A percentile compares a stretch with the other conserved stretches of the same genome.
Evolutionary conservation across 202 grass and related monocot genomes (phyloP).

Genomic region (Musa balbisiana): DNA sequence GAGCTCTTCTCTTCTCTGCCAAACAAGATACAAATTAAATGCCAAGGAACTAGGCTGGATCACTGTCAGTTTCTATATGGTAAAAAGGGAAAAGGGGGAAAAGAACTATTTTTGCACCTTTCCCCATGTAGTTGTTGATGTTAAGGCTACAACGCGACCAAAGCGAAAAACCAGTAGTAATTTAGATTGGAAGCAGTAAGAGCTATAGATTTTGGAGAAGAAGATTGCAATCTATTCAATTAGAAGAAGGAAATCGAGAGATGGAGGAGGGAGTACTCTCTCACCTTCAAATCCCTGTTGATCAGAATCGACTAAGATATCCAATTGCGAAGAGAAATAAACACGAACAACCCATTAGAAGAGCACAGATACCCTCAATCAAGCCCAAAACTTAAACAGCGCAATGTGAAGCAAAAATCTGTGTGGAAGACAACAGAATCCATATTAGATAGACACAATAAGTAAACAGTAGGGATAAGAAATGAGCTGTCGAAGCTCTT

Average conservation of each 20-base stretch:
- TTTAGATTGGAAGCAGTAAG: constrained; percentile 8
- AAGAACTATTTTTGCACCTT: constrained; percentile 7
- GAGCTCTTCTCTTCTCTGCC: constrained; percentile 23
- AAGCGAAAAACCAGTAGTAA: constrained; percentile 3
- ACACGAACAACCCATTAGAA: no score
- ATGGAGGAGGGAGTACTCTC: constrained; percentile 1
- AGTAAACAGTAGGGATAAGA: no score
- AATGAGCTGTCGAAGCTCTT: no score
- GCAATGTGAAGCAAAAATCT: no score
- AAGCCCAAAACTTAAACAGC: no score
- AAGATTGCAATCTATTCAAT: neutral
- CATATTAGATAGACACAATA: no score
- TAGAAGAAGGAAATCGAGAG: neutral
- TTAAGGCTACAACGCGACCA: neutral
- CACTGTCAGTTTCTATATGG: constrained; percentile 29
- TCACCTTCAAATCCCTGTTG: constrained; percentile 18
- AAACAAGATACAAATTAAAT: neutral
- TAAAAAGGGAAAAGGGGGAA: constrained; percentile 13
- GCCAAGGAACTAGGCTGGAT: constrained; percentile 21
- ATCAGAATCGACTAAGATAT: constrained; percentile 22
- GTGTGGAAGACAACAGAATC: no score
- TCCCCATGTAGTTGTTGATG: neutral
- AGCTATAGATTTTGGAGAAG: constrained; percentile 7
- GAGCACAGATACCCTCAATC: no score
- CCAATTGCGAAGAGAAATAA: constrained; percentile 3